Conservation (phyloP, 306 rosid genomes). For the Chamaecrista fasciculata region DNA sequence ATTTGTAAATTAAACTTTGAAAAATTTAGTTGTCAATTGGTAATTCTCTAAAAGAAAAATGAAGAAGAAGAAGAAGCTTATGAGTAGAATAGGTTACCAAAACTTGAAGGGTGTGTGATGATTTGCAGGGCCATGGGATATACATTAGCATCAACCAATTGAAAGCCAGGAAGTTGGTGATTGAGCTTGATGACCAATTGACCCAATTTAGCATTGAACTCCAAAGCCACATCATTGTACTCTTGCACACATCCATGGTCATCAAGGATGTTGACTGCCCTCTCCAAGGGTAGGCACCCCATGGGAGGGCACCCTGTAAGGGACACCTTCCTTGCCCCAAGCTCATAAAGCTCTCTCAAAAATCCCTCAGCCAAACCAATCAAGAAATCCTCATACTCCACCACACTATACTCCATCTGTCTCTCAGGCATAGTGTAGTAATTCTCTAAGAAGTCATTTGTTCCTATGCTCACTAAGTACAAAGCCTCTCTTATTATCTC, state of each 20-base stretch:
- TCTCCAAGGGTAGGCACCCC: slow-evolving; percentile 70
- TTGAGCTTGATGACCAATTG: slow-evolving; percentile 41
- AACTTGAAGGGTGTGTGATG: slow-evolving; percentile 40
- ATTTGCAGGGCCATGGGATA: slow-evolving; percentile 32
- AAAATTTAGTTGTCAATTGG: too few species aligned
- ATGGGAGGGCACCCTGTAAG: slow-evolving; percentile 59
- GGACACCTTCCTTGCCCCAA: slow-evolving; percentile 60
- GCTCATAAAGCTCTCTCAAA: slow-evolving; percentile 37
- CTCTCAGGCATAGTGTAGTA: slow-evolving; percentile 40
- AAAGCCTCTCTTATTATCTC: slow-evolving; percentile 43
- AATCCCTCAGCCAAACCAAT: slow-evolving; percentile 47
- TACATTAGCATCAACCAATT: slow-evolving; percentile 41
- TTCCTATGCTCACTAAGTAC: slow-evolving; percentile 60
- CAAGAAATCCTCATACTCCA: slow-evolving; percentile 49
- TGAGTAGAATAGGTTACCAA: slow-evolving; percentile 36
- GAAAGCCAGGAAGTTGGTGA: slow-evolving; percentile 40
- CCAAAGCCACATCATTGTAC: slow-evolving; percentile 51
- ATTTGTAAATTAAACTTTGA: too few species aligned
- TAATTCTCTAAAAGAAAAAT: too few species aligned
- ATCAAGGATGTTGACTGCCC: slow-evolving; percentile 43
- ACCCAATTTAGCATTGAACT: slow-evolving; percentile 51
- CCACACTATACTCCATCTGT: slow-evolving; percentile 35
- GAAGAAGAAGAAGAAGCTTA: too few species aligned
- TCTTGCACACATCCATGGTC: slow-evolving; percentile 38
- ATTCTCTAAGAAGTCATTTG: slow-evolving; percentile 65